Percentiles rank a stretch among this genome's conserved stretches.
These are phyloP conservation scores for Lachnellula subtilissima DNA, from an alignment of 2,329 filamentous ascomycete genomes.

Conservation along the genomic window DNA sequence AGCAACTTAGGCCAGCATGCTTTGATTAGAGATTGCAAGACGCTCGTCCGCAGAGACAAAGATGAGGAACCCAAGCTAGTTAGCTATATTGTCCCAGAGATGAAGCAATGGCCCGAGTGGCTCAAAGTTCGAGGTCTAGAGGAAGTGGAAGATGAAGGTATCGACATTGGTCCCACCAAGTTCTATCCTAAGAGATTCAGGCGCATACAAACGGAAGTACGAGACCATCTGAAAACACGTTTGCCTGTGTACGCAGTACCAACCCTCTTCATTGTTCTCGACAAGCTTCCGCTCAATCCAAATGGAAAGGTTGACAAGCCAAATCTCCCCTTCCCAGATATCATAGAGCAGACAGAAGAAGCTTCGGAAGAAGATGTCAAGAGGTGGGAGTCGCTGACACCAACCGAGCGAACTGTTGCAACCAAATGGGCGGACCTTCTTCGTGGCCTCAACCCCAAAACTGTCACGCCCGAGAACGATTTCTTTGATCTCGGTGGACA, in stretches of 20 bases:
- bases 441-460: slow-evolving; percentile 38
- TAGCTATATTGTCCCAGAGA: slow-evolving; percentile 84
- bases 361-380: background rate
- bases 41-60: slow-evolving; percentile 75
- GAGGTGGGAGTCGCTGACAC: slow-evolving; percentile 34
- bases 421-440: background rate
- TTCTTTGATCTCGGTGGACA: slow-evolving; percentile 83
- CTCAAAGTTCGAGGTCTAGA: slow-evolving; percentile 35
- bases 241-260: slow-evolving; percentile 74
- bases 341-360: slow-evolving; percentile 55
- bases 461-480: slow-evolving; percentile 54
- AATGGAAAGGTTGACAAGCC: slow-evolving; percentile 82
- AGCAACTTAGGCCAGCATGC: slow-evolving; percentile 70
- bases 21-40: slow-evolving; percentile 78
- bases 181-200: background rate
- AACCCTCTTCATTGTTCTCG: slow-evolving; percentile 66
- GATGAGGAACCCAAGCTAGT: slow-evolving; percentile 83
- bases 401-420: slow-evolving; percentile 29
- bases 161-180: background rate
- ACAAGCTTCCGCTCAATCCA: slow-evolving; percentile 73
- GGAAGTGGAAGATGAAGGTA: slow-evolving; percentile 42
- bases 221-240: slow-evolving; percentile 57
- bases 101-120: slow-evolving; percentile 67
- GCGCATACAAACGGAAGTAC: background rate
- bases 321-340: slow-evolving; percentile 75